Evolutionary conservation across 371 early-diverging fungal species (phyloP).

Genomic region (Dichotomocladium elegans): DNA sequence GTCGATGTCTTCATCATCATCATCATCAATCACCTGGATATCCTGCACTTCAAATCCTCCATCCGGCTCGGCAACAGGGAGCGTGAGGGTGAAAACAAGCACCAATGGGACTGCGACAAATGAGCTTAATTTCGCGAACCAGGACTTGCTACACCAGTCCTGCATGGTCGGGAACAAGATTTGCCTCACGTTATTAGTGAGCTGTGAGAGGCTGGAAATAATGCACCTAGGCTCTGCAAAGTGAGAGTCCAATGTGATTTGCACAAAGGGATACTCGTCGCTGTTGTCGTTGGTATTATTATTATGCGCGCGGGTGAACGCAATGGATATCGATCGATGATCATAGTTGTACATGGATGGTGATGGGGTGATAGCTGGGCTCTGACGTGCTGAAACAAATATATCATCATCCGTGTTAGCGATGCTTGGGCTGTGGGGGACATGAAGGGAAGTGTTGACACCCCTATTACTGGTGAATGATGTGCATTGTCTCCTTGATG

Average conservation of each 20-base stretch:
- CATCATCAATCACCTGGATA: constrained; percentile 19
- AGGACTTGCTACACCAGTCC: constrained; percentile 46
- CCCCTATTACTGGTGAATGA: not conserved
- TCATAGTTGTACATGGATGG: constrained; percentile 8
- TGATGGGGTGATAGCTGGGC: constrained; percentile 8
- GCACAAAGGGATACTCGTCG: constrained; percentile 1
- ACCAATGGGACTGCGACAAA: constrained; percentile 52
- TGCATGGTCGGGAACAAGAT: constrained; percentile 52
- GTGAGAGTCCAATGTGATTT: not conserved
- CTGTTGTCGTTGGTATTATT: too few relatives aligned
- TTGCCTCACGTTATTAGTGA: constrained; percentile 4
- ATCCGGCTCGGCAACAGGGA: constrained; percentile 58
- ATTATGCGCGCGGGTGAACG: constrained; percentile 1
- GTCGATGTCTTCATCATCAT: not conserved
- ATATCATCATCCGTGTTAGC: constrained; percentile 22
- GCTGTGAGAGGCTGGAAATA: not conserved
- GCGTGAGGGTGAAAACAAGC: constrained; percentile 49
- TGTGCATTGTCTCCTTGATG: not conserved
- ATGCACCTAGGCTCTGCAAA: not conserved
- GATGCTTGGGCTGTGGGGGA: constrained; percentile 15
- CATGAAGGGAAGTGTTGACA: constrained; percentile 2
- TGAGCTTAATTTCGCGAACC: constrained; percentile 43
- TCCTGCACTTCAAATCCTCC: constrained; percentile 26
- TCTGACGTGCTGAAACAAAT: constrained; percentile 30
- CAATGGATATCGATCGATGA: constrained; percentile 4